Percentiles rank a stretch among this genome's conserved stretches.
Evolutionary conservation across 2,329 filamentous ascomycete genomes (phyloP).

Genomic region (Penicillium sp.): DNA sequence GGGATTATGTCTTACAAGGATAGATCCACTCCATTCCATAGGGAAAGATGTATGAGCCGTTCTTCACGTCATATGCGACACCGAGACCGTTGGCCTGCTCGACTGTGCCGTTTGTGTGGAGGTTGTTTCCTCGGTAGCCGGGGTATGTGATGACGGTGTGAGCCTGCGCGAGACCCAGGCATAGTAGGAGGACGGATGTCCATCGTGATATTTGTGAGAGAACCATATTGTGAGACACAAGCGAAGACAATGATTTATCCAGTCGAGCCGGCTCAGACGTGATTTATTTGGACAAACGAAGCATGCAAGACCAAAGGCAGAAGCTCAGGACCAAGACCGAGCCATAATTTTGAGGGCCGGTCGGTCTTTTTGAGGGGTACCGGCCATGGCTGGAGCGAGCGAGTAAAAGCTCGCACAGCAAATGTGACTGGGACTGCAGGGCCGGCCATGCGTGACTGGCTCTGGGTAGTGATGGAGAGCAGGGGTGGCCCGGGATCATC

Average conservation of each 20-base stretch:
- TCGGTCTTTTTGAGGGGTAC: conserved; percentile 36
- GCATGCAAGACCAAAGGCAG: conserved; percentile 7
- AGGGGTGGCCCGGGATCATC: conserved; percentile 22
- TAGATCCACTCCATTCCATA: conserved; percentile 96
- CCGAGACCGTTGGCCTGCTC: conserved; percentile 48
- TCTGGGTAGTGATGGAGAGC: conserved; percentile 9
- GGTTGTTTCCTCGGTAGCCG: conserved; percentile 83
- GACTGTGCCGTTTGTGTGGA: conserved; percentile 70
- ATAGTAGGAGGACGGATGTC: conserved; percentile 33
- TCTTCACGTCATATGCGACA: conserved; percentile 42
- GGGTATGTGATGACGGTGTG: conserved; percentile 86
- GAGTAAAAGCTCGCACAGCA: conserved; percentile 28
- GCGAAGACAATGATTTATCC: not conserved
- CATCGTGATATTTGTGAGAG: conserved; percentile 28
- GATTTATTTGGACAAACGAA: conserved; percentile 1
- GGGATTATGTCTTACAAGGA: conserved; percentile 67
- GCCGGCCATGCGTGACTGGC: conserved; percentile 17
- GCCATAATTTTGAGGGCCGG: conserved; percentile 24
- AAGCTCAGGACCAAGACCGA: conserved; percentile 24
- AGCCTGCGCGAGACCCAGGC: conserved; percentile 44
- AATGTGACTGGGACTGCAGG: conserved; percentile 37
- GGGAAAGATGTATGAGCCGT: conserved; percentile 60
- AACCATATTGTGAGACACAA: conserved; percentile 27
- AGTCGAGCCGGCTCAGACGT: not conserved
- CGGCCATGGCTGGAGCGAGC: conserved; percentile 23